These are phyloP conservation scores for Coemansia aciculifera DNA, from an alignment of 192 early-diverging fungal genomes.

Conservation along the genomic window DNA sequence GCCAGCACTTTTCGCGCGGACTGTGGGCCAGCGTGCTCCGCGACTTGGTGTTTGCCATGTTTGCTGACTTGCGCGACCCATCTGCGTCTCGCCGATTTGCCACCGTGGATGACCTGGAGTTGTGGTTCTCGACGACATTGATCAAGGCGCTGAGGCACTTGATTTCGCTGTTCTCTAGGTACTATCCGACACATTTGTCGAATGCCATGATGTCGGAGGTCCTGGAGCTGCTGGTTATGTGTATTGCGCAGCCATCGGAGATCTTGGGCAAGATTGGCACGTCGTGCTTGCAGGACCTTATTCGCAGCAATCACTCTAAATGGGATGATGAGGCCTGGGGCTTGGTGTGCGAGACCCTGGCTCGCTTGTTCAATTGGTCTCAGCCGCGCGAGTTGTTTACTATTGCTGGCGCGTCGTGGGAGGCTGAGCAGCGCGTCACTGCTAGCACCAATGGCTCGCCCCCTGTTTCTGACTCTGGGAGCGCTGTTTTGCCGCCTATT, in stretches of 20 bases:
- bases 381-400: conserved; percentile 64
- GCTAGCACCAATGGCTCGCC: background rate
- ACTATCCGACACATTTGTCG: conserved; percentile 66
- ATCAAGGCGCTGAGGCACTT: conserved; percentile 89
- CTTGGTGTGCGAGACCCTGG: conserved; percentile 68
- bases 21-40: conserved; percentile 84
- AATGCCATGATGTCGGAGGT: conserved; percentile 74
- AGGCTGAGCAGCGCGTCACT: conserved; percentile 13
- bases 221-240: conserved; percentile 76
- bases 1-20: conserved; percentile 66
- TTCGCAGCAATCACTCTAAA: conserved; percentile 75
- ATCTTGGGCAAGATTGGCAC: conserved; percentile 86
- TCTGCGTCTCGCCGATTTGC: conserved; percentile 62
- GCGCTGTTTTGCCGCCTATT: conserved; percentile 18
- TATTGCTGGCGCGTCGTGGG: conserved; percentile 38
- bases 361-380: conserved; percentile 74
- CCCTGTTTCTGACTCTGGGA: background rate
- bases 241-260: conserved; percentile 93
- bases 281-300: conserved; percentile 85
- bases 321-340: conserved; percentile 75
- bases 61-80: conserved; percentile 75
- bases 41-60: conserved; percentile 87
- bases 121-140: conserved; percentile 94
- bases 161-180: conserved; percentile 79
- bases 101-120: conserved; percentile 80